A percentile compares a stretch with the other conserved stretches of the same genome.
phyloP scores from a whole-genome alignment of 257 asterid species.

The Linderniella brevidens region DNA sequence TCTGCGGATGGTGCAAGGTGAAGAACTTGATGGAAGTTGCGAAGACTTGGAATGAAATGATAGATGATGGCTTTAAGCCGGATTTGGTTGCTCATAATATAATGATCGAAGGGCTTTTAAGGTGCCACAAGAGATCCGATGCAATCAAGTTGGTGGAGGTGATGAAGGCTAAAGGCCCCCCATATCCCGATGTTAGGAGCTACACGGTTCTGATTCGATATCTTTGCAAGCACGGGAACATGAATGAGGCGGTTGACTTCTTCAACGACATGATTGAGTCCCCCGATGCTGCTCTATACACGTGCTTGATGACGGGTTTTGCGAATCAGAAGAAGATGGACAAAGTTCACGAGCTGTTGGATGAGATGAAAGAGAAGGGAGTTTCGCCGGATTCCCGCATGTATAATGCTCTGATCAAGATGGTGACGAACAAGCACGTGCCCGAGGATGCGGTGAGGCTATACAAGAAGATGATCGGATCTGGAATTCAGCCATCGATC shows the following conservation, averaged over 20 bases:
- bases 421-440: slow-evolving; percentile 46
- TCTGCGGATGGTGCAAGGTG: slow-evolving; percentile 73
- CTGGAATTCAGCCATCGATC: slow-evolving; percentile 38
- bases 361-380: slow-evolving; percentile 68
- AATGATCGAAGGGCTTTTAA: slow-evolving; percentile 72
- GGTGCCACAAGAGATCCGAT: slow-evolving; percentile 37
- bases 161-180: slow-evolving; percentile 77
- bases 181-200: slow-evolving; percentile 53
- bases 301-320: slow-evolving; percentile 62
- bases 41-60: slow-evolving; percentile 71
- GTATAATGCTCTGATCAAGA: slow-evolving; percentile 68
- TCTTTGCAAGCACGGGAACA: slow-evolving; percentile 53
- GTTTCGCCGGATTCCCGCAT: slow-evolving; percentile 50
- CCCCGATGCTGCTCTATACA: slow-evolving; percentile 60
- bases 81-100: slow-evolving; percentile 67
- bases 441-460: slow-evolving; percentile 67
- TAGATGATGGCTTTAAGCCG: slow-evolving; percentile 63
- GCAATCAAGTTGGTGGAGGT: slow-evolving; percentile 59
- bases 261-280: slow-evolving; percentile 46
- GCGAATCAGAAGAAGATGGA: slow-evolving; percentile 64
- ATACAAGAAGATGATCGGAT: slow-evolving; percentile 62
- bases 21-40: slow-evolving; percentile 83
- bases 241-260: slow-evolving; percentile 37
- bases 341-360: slow-evolving; percentile 34
- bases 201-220: slow-evolving; percentile 45